Evolutionary conservation across 768 basidiomycete genomes (phyloP).

Genomic region (Tubosaeta sp.): DNA sequence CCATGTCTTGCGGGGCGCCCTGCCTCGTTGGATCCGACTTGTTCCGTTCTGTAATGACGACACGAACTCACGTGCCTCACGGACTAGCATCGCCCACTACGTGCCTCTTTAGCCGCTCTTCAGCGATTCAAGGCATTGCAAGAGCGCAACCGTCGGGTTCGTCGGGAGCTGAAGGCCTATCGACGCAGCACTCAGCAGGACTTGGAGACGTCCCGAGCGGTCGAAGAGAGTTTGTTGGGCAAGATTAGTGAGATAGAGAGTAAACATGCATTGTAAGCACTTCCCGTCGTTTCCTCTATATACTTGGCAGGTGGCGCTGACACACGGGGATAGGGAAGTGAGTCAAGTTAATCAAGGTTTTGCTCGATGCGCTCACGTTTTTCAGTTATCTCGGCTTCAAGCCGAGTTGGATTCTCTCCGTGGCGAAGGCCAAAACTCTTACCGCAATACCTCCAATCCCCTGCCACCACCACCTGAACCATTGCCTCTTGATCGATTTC

Average conservation of each 20-base stretch:
- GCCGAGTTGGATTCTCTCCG: constrained; percentile 35
- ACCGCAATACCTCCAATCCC: constrained; percentile 41
- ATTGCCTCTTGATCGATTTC: constrained; percentile 42
- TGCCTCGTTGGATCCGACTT: constrained; percentile 16
- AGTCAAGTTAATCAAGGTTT: constrained; percentile 13
- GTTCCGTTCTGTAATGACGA: constrained; percentile 12
- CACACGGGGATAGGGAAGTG: constrained; percentile 24
- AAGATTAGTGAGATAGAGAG: constrained; percentile 32
- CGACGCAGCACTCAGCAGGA: constrained; percentile 31
- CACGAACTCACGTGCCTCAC: constrained; percentile 19
- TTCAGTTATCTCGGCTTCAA: constrained; percentile 32
- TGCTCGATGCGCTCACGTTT: constrained; percentile 20
- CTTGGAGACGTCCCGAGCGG: constrained; percentile 31
- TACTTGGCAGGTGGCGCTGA: constrained; percentile 11
- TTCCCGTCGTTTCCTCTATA: constrained; percentile 1
- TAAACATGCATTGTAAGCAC: constrained; percentile 25
- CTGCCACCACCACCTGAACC: constrained; percentile 56
- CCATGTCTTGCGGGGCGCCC: background rate
- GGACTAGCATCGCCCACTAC: constrained; percentile 32
- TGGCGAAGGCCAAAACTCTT: constrained; percentile 27
- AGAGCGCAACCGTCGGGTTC: constrained; percentile 30
- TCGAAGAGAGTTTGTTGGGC: constrained; percentile 34
- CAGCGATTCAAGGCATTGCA: constrained; percentile 37
- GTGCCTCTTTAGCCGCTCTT: constrained; percentile 32
- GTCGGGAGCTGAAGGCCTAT: constrained; percentile 28